Base-by-base conservation (phyloP, 495 filamentous ascomycete species). In the Neurospora sp. region DNA sequence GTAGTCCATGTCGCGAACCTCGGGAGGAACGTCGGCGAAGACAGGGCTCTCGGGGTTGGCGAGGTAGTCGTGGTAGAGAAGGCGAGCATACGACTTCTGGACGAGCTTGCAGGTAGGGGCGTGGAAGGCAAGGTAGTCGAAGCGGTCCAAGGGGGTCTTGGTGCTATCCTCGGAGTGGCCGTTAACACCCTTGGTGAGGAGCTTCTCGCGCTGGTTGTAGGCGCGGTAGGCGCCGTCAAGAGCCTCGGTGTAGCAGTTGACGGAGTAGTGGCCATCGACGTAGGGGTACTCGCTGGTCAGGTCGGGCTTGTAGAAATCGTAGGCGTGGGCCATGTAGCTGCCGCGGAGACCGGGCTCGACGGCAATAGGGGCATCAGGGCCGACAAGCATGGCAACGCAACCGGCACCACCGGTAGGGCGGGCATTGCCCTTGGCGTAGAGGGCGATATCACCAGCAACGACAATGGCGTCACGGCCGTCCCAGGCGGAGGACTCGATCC, bases 221-320 rank as follows among this genome's bases (percentile, higher is more conserved):
- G 92, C 93, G 84, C 94, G 93, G 89, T 99, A 99, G 87, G 96
- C 96, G 70, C 89, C 89, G 80, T 99, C 96, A 20, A 98, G 92
- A 46, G 96, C 94, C 85, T 97, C 90, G 74, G 90, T 96, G 85
- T 99, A 99, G 90, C 96, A 99, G 81, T 87, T 90, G 81, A 97
- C 87, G 62, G 94, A 98, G 88, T 90, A 97, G 79, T 98, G 94
- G 71, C 96, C 96, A 80, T 99, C 96, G 41, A 99, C 96, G 77
- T 95, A 89, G 69, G 96, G 96, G 84, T 99, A 99, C 83, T 99
- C 96, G 88, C 93, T 96, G 74, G 94, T 97, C 70, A 99, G 86
- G 82, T 99, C 96, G 77, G 96, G 92, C 90, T 99, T 99, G 90
- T 96, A 99, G 85, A 99, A 99, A 82, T 99, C 96, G 85, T 98